A percentile compares a stretch with the other conserved stretches of the same genome.
Conservation (phyloP, 805 yeast species). For the Kuraishia molischiana region DNA sequence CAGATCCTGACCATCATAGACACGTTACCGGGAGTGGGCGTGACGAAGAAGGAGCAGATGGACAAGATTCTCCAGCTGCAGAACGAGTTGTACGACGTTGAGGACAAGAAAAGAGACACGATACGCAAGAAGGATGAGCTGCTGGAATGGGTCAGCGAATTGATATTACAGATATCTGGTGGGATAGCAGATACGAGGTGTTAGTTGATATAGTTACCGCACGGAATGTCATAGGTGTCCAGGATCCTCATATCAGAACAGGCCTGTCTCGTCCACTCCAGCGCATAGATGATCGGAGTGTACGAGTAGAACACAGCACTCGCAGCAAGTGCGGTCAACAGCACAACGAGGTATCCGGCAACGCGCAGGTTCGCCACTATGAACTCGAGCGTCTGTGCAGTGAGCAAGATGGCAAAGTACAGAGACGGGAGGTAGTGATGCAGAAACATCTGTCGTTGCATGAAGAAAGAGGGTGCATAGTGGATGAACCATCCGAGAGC, state of each 20-base stretch:
- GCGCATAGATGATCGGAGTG: slow-evolving; percentile 37
- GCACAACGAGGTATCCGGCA: slow-evolving; percentile 18
- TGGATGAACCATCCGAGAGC: slow-evolving; percentile 51
- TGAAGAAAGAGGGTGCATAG: slow-evolving; percentile 41
- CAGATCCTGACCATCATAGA: slow-evolving; percentile 82
- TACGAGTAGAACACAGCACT: slow-evolving; percentile 18
- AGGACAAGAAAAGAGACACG: slow-evolving; percentile 44
- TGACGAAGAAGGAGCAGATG: slow-evolving; percentile 66
- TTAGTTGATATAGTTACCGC: slow-evolving; percentile 13
- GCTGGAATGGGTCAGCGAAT: slow-evolving; percentile 48
- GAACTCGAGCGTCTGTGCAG: slow-evolving; percentile 27
- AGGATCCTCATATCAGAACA: slow-evolving; percentile 29
- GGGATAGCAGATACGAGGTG: slow-evolving; percentile 40
- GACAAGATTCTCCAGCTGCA: slow-evolving; percentile 52
- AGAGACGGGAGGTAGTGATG: slow-evolving; percentile 42
- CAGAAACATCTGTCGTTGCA: slow-evolving; percentile 27
- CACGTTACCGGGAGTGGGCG: slow-evolving; percentile 89
- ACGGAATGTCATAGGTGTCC: slow-evolving; percentile 33
- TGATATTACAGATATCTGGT: slow-evolving; percentile 50
- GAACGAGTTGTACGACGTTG: slow-evolving; percentile 49
- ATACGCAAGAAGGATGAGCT: slow-evolving; percentile 56
- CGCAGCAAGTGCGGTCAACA: slow-evolving; percentile 10
- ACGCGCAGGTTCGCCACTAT: slow-evolving; percentile 18
- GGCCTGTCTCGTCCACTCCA: slow-evolving; percentile 29
- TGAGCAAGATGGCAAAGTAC: slow-evolving; percentile 30